Base-by-base conservation (phyloP, 2,329 filamentous ascomycete species). In the Trichoderma atroviride region DNA sequence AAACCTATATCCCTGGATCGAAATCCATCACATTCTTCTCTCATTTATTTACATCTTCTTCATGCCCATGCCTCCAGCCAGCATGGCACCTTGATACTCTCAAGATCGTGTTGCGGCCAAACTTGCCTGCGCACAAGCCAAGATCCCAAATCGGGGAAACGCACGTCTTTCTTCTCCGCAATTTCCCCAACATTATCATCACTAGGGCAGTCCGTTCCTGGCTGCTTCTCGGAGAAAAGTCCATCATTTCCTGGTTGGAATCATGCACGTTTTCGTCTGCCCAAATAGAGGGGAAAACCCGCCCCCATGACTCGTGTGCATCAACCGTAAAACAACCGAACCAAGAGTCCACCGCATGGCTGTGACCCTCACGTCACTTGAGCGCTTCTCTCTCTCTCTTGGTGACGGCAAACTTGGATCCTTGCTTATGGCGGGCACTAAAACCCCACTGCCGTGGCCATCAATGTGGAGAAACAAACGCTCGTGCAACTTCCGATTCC, bases 341-440 rank as follows among this genome's bases (percentile, higher is more conserved):
- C 27, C 5, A 56, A 10, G 5, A 19, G 24, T 7, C 55, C 50
- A 22, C 53, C 63, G 63, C 63, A 58, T 66, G 53, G 57, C 63
- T 58, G 63, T 66, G 63, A 66, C 63, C 63, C 63, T 65, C 61
- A 50, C 47, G 47, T 57, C 55, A 50, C 37, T 29, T 58, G 29
- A 50, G 27, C 24, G 53, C 35, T 29, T 16, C 29, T 29, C 16
- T 43, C 7, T 43, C 22, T 33, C 14, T 14, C 22, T 37, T 27
- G 27, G 53, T 27, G 11, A 50, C 53, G 53, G 63, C 27, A 57
- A 58, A 66, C 57, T 47, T 35, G 19, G 9, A 43, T 65, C 52
- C 62, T 24, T 24, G 61, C 62, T 40, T 43, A 11, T 27, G 56
- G 47, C 29, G n/a, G 47, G 61, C 24, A 47, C 63, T 35, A 58